Base-by-base conservation (phyloP, 108 stramenopile genomes). In the Fragilariopsis cylindrus region DNA sequence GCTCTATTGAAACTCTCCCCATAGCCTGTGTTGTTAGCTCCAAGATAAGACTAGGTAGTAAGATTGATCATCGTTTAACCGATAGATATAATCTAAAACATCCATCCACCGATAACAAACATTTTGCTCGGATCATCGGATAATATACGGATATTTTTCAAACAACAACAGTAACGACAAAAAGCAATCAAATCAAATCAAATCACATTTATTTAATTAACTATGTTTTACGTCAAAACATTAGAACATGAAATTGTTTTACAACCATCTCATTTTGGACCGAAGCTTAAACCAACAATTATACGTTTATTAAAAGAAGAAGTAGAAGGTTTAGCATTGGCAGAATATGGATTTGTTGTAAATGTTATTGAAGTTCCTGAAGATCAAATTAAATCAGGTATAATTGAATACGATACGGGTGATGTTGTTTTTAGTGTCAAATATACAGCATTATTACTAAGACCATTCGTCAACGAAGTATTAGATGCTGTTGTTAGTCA, bases 341-440 rank as follows among this genome's bases (percentile, higher is more conserved):
- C 94, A n/a, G 90, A 90, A 62, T 92, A 96, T 65, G 97, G 97
- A 43, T 98, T 90, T 77, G 96, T 96, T 49, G 92, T 98, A 53
- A 92, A 94, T 73, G 94, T 96, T 40, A 93, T 92, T 74, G 95
- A 96, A 48, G 94, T 98, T 15, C 87, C 86, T 9, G 96, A 98
- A 82, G 90, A 95, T 48, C 89, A 98, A 73, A 93, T 98, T 72
- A 84, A 83, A 72, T 89, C 88, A 39, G 96, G 95, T n/a, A 87
- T 95, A 45, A 95, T 98, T 63, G 97, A 98, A 69, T 94, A 98
- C 76, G 95, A 96, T 75, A 92, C 92, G 7, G 95, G 94, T 5
- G 82, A 92, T 76, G 96, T 96, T 19, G 84, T 90, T 8, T 95
- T 94, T 74, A 86, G 87, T 15, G 97, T 95, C 72, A 91, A 93